Base-by-base conservation (phyloP, 352 stramenopile genomes). In the Globisporangium middletonii region DNA sequence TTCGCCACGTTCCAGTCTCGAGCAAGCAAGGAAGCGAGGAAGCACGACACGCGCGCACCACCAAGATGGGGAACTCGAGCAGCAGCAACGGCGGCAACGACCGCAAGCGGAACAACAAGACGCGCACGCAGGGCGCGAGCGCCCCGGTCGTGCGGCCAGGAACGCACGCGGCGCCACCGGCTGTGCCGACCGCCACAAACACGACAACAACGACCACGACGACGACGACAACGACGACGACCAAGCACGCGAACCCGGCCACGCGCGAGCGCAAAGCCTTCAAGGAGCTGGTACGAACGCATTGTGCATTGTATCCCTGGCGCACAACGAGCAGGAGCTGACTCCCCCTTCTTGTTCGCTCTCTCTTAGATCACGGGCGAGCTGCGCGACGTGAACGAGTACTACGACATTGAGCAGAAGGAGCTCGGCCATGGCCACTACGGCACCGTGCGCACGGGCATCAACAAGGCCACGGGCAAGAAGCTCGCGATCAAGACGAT, bases 401-500 rank as follows among this genome's bases (percentile, higher is more conserved):
- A 78, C 28, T 95, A 95, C 62, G 79, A 93, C 52, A 92, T 95
- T 65, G 85, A 92, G 60, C 88, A 93, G 61, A 95, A 92, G 69
- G 85, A 95, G 52, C 64, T 94, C 30, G 85, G 85, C 55, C 85
- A 94, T 54, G 85, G 95, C 19, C 95, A 99, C 76, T 99, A 99
- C 66, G 97, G 97, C 15, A 97, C 98, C 0, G 97, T 99, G 30
- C 86, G 97, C 47, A 95, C 98, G 62, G 98, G 92, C 53, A 91
- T 95, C 67, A 82, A 97, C 75, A 96, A 96, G 50, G 69, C 84
- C 53, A 98, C 88, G 13, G 94, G 94, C 37, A 80, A 97, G 53
- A 95, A 92, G 66, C 96, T 97, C 67, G 97, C 97, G n/a, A 98
- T 99, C 57, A 99, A 99, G 82, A 98, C 94, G 19, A 99, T 99